Conservation (phyloP, 2,329 filamentous ascomycete genomes). For the Beauveria rudraprayagi region DNA sequence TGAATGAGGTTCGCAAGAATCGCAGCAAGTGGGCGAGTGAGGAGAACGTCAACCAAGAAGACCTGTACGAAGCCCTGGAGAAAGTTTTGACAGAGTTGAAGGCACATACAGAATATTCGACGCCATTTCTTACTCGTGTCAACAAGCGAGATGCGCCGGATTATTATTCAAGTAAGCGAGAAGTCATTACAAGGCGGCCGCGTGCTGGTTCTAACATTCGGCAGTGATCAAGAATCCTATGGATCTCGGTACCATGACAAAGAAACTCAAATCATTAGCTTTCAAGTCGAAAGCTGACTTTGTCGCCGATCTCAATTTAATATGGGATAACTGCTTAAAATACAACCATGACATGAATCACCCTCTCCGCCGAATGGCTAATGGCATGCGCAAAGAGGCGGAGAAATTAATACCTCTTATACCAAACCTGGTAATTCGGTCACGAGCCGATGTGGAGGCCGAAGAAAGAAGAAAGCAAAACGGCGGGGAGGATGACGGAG, state of each 20-base stretch:
- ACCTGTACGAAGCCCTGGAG: conserved; percentile 92
- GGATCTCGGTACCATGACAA: conserved; percentile 97
- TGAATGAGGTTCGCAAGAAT: conserved; percentile 97
- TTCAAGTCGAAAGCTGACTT: conserved; percentile 94
- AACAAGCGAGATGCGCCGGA: conserved; percentile 97
- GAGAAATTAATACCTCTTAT: conserved; percentile 94
- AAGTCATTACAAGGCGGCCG: conserved; percentile 13
- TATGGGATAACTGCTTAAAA: conserved; percentile 93
- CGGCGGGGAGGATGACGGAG: conserved; percentile 72
- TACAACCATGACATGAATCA: conserved; percentile 91
- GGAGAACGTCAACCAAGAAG: conserved; percentile 94
- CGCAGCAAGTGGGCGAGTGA: conserved; percentile 98
- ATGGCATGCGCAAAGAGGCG: conserved; percentile 94
- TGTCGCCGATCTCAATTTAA: conserved; percentile 83
- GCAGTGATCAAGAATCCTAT: conserved; percentile 91
- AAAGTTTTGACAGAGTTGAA: conserved; percentile 97
- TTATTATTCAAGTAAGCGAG: conserved; percentile 74
- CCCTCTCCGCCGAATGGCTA: conserved; percentile 82
- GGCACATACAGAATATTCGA: conserved; percentile 93
- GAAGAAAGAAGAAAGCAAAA: conserved; percentile 79
- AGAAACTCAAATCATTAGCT: conserved; percentile 75
- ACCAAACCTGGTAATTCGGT: conserved; percentile 81
- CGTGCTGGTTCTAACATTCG: conserved; percentile 20
- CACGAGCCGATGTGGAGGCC: conserved; percentile 88
- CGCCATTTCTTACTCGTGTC: conserved; percentile 87